A percentile compares a stretch with the other conserved stretches of the same genome.
These are phyloP conservation scores for Xylaria sp. DNA, from an alignment of 2,329 filamentous ascomycete genomes.

Conservation along the genomic window DNA sequence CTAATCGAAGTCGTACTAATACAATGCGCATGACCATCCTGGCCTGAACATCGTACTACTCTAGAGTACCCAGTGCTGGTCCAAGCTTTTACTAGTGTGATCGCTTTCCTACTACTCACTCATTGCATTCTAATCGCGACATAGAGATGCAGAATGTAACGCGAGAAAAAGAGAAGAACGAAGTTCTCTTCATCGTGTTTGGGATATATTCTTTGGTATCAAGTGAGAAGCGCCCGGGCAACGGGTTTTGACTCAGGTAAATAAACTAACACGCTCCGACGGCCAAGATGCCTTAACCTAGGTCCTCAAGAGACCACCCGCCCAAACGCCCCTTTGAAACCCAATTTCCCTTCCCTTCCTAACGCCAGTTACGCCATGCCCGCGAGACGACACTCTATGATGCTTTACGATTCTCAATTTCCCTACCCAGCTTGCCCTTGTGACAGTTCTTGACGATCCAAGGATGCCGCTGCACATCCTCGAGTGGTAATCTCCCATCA, in stretches of 20 bases:
- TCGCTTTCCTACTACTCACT: no score
- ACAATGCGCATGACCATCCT: no score
- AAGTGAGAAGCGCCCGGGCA: not conserved
- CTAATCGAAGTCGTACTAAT: no score
- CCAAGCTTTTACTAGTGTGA: no score
- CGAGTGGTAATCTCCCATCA: slow-evolving; percentile 87
- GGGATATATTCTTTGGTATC: no score
- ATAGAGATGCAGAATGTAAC: no score
- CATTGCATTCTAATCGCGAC: no score
- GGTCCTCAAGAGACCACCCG: not conserved
- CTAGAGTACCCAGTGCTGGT: no score
- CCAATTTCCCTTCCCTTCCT: not conserved
- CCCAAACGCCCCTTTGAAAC: not conserved
- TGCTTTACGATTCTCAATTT: not conserved
- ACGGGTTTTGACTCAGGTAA: not conserved
- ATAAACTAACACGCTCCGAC: not conserved
- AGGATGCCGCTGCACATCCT: slow-evolving; percentile 87
- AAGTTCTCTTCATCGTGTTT: no score
- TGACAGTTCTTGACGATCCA: slow-evolving; percentile 95
- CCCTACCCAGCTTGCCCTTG: not conserved
- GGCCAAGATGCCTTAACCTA: not conserved
- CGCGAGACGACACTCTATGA: not conserved
- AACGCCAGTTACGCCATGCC: not conserved
- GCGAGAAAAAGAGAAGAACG: no score
- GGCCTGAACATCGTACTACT: no score